These are phyloP conservation scores for Epichloe hybrida DNA, from an alignment of 2,329 filamentous ascomycete species.

Conservation along the genomic window DNA sequence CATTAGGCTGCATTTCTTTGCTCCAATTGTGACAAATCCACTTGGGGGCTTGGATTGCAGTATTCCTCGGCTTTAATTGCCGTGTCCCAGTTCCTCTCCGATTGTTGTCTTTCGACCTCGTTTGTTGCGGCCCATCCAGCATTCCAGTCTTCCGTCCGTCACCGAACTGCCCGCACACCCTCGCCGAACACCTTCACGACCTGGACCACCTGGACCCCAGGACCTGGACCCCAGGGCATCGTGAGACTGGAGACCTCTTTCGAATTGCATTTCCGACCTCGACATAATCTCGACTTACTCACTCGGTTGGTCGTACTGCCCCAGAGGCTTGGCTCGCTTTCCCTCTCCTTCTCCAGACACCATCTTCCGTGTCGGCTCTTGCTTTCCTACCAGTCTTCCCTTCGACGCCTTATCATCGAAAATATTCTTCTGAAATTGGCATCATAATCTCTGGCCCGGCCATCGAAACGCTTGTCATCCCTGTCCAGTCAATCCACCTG, in stretches of 20 bases:
- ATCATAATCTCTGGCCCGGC: background rate
- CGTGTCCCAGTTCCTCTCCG: background rate
- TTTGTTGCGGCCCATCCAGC: slow-evolving; percentile 8
- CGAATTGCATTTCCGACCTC: background rate
- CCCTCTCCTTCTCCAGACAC: background rate
- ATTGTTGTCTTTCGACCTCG: slow-evolving; percentile 2
- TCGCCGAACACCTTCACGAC: background rate
- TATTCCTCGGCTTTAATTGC: background rate
- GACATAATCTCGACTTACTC: background rate
- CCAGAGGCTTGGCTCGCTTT: background rate
- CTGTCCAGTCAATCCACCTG: background rate
- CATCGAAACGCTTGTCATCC: background rate
- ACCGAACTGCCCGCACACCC: slow-evolving; percentile 1
- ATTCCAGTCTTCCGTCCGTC: slow-evolving; percentile 7
- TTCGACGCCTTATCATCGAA: background rate
- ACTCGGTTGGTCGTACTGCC: background rate
- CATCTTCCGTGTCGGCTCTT: background rate
- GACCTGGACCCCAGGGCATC: background rate
- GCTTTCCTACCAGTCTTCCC: background rate
- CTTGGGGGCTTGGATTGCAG: slow-evolving; percentile 1
- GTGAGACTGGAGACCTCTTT: background rate
- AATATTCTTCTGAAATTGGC: background rate
- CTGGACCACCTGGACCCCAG: background rate
- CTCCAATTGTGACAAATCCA: background rate
- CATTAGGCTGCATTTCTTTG: background rate